Evolutionary conservation across 306 rosid genomes (phyloP).

Genomic region (Cicer cuneatum): DNA sequence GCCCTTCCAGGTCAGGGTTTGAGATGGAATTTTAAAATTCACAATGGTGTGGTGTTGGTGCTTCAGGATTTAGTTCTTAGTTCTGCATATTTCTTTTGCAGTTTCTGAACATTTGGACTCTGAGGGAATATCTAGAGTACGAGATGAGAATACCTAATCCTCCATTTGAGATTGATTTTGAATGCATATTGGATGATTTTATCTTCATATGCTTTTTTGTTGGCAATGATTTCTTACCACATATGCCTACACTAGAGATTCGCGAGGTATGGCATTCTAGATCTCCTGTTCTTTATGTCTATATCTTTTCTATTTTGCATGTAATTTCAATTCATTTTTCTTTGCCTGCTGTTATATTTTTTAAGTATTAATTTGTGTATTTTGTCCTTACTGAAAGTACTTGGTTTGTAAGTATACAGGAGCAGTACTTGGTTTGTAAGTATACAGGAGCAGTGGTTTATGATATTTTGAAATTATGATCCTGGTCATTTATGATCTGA

Average conservation of each 20-base stretch:
- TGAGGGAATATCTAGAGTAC: conserved; percentile 89
- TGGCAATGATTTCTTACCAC: conserved; percentile 98
- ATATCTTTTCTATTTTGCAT: background rate
- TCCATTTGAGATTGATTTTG: conserved; percentile 78
- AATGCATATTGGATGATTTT: conserved; percentile 92
- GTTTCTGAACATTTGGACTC: conserved; percentile 95
- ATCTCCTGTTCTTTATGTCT: conserved; percentile 1
- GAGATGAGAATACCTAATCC: conserved; percentile 79
- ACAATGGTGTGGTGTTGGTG: background rate
- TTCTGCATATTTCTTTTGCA: conserved; percentile 44
- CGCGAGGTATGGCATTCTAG: conserved; percentile 72
- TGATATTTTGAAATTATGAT: conserved; percentile 24
- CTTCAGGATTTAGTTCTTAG: conserved; percentile 17
- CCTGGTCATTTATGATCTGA: background rate
- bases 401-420: background rate
- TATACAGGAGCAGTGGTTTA: conserved; percentile 12
- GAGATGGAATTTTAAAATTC: background rate
- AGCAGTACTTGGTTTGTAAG: background rate
- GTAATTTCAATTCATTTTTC: conserved; percentile 17
- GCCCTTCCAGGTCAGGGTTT: conserved; percentile 79
- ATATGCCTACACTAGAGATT: conserved; percentile 96
- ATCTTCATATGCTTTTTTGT: conserved; percentile 95
- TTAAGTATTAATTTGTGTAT: background rate
- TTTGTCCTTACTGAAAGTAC: conserved; percentile 11
- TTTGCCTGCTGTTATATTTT: background rate